These are phyloP conservation scores for Phalaenopsis aphrodite DNA, from an alignment of 106 monocot genomes.

Conservation along the genomic window DNA sequence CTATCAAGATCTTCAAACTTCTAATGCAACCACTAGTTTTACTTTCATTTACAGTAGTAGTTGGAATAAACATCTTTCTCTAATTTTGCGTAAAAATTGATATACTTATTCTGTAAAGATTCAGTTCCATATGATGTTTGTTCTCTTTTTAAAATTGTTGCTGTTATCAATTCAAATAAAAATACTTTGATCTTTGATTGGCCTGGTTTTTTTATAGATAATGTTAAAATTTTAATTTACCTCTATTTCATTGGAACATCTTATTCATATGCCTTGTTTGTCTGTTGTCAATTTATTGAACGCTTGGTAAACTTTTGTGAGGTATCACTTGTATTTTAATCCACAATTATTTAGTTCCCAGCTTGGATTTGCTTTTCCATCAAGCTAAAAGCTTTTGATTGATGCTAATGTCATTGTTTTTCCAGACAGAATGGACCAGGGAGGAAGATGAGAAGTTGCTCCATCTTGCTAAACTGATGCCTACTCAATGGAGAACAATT, in stretches of 20 bases:
- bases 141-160: neutral
- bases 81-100: neutral
- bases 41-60: neutral
- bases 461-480: conserved; percentile 98
- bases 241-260: neutral
- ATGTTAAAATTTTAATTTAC: neutral
- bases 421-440: conserved; percentile 95
- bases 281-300: neutral
- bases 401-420: conserved; percentile 12
- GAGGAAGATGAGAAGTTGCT: conserved; percentile 98
- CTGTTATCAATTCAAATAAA: neutral
- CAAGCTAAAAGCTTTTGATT: neutral
- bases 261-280: neutral
- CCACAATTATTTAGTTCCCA: neutral
- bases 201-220: neutral
- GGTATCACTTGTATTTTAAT: neutral
- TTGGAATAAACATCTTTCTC: neutral
- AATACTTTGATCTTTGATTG: neutral
- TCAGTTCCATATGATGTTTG: neutral
- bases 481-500: conserved; percentile 99
- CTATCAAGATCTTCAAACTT: neutral
- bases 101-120: neutral
- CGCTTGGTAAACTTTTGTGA: neutral
- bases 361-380: neutral
- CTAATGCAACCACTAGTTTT: neutral